Evolutionary conservation across 768 basidiomycete species (phyloP).

Genomic region (Leccinellum rugosiceps): DNA sequence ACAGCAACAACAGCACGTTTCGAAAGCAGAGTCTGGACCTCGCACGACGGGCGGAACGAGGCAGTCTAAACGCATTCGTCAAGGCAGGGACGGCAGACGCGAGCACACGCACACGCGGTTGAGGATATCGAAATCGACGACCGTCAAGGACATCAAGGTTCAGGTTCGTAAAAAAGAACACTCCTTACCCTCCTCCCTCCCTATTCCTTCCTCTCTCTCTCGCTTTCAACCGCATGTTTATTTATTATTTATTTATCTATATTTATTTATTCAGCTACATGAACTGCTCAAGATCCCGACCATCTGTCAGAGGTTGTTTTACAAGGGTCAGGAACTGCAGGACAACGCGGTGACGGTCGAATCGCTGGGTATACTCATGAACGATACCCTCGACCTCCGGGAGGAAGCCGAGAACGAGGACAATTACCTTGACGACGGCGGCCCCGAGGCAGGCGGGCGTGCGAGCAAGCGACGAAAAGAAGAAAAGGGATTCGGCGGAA

Average conservation of each 20-base stretch:
- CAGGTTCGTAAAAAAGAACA: conserved; percentile 42
- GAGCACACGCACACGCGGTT: conserved; percentile 50
- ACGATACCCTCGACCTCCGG: conserved; percentile 64
- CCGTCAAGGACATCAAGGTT: conserved; percentile 77
- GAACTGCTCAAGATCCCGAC: conserved; percentile 64
- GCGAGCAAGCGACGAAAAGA: conserved; percentile 43
- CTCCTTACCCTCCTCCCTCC: not conserved
- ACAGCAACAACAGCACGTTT: not conserved
- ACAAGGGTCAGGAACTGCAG: conserved; percentile 57
- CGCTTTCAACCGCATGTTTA: not conserved
- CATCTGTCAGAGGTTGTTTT: conserved; percentile 71
- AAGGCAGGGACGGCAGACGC: conserved; percentile 44
- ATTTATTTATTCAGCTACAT: conserved; percentile 46
- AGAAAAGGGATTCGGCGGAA: conserved; percentile 73
- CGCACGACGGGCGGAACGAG: conserved; percentile 44
- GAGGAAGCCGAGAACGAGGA: conserved; percentile 61
- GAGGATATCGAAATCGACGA: conserved; percentile 58
- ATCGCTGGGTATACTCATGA: conserved; percentile 55
- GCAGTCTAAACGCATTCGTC: conserved; percentile 70
- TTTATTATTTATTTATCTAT: not conserved
- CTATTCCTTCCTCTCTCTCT: too few species aligned
- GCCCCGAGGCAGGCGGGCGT: conserved; percentile 36
- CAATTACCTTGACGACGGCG: conserved; percentile 42
- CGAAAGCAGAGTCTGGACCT: conserved; percentile 35
- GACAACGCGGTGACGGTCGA: conserved; percentile 53